phyloP scores from a whole-genome alignment of 2,329 filamentous ascomycete genomes.

The Ophiostoma angusticollis region DNA sequence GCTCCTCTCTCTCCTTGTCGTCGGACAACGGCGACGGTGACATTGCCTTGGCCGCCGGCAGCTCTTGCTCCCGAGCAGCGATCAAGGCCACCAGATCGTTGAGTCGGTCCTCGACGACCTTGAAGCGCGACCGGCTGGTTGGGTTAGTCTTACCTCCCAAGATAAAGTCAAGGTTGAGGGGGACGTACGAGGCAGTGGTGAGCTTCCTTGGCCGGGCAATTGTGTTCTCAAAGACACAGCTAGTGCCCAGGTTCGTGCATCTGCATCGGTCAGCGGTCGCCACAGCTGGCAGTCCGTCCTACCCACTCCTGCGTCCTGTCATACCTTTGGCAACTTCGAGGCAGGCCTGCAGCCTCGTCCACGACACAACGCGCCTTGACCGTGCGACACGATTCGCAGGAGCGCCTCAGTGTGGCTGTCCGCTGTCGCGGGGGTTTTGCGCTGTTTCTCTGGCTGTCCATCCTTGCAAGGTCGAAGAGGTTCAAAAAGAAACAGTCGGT shows the following conservation, averaged over 20 bases:
- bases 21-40: conserved; percentile 12
- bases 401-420: conserved; percentile 14
- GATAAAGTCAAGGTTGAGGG: background rate
- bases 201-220: conserved; percentile 16
- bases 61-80: conserved; percentile 16
- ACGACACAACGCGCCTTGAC: conserved; percentile 16
- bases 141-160: background rate
- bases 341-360: conserved; percentile 3
- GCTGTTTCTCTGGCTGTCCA: background rate
- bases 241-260: conserved; percentile 11
- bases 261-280: background rate
- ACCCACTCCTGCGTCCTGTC: background rate
- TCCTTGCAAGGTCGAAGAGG: too few relatives aligned
- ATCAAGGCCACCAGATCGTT: conserved; percentile 20
- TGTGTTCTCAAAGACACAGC: conserved; percentile 16
- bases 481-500: too few relatives aligned
- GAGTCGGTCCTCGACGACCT: conserved; percentile 16
- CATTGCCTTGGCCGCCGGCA: conserved; percentile 8
- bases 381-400: conserved; percentile 15
- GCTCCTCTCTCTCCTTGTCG: too few relatives aligned
- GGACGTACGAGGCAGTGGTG: conserved; percentile 13
- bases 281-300: background rate
- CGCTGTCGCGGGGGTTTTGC: conserved; percentile 6
- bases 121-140: conserved; percentile 14
- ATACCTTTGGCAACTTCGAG: conserved; percentile 13